These are phyloP conservation scores for Globisporangium canariense DNA, from an alignment of 352 stramenopile genomes.

Conservation along the genomic window DNA sequence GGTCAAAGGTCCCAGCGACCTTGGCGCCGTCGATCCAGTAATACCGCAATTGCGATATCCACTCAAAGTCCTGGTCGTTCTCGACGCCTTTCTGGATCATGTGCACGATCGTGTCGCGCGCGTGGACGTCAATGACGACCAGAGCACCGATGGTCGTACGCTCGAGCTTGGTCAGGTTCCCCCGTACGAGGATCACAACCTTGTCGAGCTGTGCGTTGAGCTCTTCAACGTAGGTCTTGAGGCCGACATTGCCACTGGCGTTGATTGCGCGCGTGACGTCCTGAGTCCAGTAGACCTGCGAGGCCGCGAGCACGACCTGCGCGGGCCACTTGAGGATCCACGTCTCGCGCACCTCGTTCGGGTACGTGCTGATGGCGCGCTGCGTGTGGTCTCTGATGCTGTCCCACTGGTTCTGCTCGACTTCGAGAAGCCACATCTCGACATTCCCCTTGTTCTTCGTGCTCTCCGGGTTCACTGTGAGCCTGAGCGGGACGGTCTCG, in stretches of 20 bases:
- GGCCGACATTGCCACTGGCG: slow-evolving; percentile 52
- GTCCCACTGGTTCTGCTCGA: slow-evolving; percentile 91
- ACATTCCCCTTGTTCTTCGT: slow-evolving; percentile 93
- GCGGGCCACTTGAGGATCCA: slow-evolving; percentile 94
- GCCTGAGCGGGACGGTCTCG: slow-evolving; percentile 83
- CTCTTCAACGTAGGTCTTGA: slow-evolving; percentile 75
- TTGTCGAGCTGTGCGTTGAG: slow-evolving; percentile 88
- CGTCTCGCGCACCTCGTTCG: slow-evolving; percentile 59
- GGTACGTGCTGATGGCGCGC: slow-evolving; percentile 85
- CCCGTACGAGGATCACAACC: slow-evolving; percentile 91
- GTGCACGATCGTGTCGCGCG: slow-evolving; percentile 88
- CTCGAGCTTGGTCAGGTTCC: slow-evolving; percentile 89
- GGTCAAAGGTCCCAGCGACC: slow-evolving; percentile 42
- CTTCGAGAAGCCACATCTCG: slow-evolving; percentile 92
- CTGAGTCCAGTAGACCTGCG: slow-evolving; percentile 93
- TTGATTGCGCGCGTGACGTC: slow-evolving; percentile 88
- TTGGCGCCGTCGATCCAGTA: slow-evolving; percentile 87
- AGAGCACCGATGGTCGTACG: slow-evolving; percentile 91
- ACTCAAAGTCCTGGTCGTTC: slow-evolving; percentile 91
- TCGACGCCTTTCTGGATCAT: slow-evolving; percentile 90
- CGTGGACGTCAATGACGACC: slow-evolving; percentile 92
- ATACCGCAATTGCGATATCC: slow-evolving; percentile 92
- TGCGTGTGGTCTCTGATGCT: slow-evolving; percentile 90
- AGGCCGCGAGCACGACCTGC: slow-evolving; percentile 91
- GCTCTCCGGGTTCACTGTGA: slow-evolving; percentile 88